Conservation (phyloP, 352 stramenopile species). For the Pythium aristosporum region DNA sequence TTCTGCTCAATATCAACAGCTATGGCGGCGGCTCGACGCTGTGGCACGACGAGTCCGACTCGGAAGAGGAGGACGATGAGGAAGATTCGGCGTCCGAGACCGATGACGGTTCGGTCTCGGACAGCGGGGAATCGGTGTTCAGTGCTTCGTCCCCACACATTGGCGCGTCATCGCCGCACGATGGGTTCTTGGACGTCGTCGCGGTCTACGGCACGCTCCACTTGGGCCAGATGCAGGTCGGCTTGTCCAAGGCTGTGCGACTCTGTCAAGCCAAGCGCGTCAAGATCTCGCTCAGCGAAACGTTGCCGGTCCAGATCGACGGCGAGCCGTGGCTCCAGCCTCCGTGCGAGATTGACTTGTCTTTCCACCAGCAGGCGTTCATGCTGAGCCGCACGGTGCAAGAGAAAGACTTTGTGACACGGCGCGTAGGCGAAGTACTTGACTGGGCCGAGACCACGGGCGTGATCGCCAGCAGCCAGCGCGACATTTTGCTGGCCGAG, state of each 20-base stretch:
- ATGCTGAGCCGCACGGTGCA: conserved; percentile 80
- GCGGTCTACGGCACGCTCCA: conserved; percentile 92
- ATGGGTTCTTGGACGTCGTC: conserved; percentile 92
- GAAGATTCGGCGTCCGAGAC: conserved; percentile 27
- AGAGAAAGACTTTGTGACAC: conserved; percentile 76
- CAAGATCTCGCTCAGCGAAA: conserved; percentile 58
- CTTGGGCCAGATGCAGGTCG: conserved; percentile 93
- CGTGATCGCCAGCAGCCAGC: conserved; percentile 68
- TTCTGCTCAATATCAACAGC: conserved; percentile 89
- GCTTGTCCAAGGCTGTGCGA: conserved; percentile 74
- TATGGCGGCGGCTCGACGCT: conserved; percentile 86
- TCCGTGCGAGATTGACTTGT: conserved; percentile 77
- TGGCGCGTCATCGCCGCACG: conserved; percentile 75
- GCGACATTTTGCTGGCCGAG: conserved; percentile 68
- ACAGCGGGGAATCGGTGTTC: conserved; percentile 22
- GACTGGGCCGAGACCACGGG: conserved; percentile 78
- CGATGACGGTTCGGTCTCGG: conserved; percentile 31
- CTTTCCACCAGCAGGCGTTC: conserved; percentile 80
- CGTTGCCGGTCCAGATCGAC: conserved; percentile 90
- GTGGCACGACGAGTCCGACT: conserved; percentile 81
- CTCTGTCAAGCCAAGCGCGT: conserved; percentile 73
- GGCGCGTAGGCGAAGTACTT: conserved; percentile 79
- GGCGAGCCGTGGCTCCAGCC: conserved; percentile 94
- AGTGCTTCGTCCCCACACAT: conserved; percentile 28
- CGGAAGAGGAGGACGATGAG: conserved; percentile 40